Base-by-base conservation (phyloP, 129 eudicot genomes). In the Flaveria ramosissima region DNA sequence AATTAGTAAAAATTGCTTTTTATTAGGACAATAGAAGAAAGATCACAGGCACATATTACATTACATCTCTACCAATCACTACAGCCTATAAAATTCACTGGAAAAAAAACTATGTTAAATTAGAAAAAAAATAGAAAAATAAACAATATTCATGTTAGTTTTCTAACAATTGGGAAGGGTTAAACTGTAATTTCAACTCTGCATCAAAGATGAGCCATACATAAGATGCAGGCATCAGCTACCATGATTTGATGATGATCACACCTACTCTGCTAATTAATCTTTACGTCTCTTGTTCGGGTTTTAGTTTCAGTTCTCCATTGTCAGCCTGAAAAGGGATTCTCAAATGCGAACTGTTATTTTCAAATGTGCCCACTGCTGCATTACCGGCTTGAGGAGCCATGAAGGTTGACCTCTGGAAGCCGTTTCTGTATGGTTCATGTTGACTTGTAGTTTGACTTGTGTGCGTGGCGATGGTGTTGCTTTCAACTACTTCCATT, bases 251-350 rank as follows among this genome's bases (percentile, higher is more conserved):
- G 48, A 39, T 71, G 12, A 61, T 57, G 30, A 39, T 24, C 36
- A 39, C 36, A 19, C 56, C 60, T 75, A 30, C 23, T 56, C 75
- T 65, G 13, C 48, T 77, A 39, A 56, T 66, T 45, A 68, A 20
- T 46, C 21, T 78, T 77, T 78, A 81, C 64, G 39, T 63, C 42
- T 56, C 63, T 16, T 84, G 77, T 67, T 76, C 79, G 1, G 55
- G 81, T 45, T 70, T 81, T 77, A 80, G 80, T 82, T 79, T 89
- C 68, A 71, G 67, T 53, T 84, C 91, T 74, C 93, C 86, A 21
- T 88, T 92, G 60, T 84, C 93, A 23, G 83, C 48, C 24, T 67
- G 81, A 51, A 73, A 81, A 15, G 76, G 83, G 71, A 71, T 65
- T 83, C 65, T 83, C 21, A 76, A 14, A 78, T 69, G 71, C 8